These are phyloP conservation scores for Fagus crenata DNA, from an alignment of 306 rosid genomes.

Conservation along the genomic window DNA sequence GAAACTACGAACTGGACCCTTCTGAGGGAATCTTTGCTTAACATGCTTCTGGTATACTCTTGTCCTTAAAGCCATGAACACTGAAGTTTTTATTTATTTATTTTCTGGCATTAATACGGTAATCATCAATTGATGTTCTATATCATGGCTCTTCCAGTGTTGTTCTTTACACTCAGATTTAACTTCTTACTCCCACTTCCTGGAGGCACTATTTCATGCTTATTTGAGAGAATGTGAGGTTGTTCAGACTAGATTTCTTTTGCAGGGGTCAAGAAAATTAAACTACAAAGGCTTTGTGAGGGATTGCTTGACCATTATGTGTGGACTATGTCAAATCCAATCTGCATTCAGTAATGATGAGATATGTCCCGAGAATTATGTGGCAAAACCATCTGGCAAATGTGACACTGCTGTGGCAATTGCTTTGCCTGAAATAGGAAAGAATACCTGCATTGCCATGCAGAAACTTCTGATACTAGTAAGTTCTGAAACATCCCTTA, in stretches of 20 bases:
- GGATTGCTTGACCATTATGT: slow-evolving; percentile 57
- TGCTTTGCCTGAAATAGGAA: slow-evolving; percentile 61
- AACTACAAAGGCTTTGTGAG: slow-evolving; percentile 70
- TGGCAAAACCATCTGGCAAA: slow-evolving; percentile 34
- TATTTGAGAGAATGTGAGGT: slow-evolving; percentile 20
- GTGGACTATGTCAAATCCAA: slow-evolving; percentile 55
- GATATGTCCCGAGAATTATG: slow-evolving; percentile 34
- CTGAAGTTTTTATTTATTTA: slow-evolving; percentile 18
- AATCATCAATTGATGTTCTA: background rate
- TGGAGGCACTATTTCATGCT: slow-evolving; percentile 5
- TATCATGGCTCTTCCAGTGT: slow-evolving; percentile 8
- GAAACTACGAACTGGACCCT: slow-evolving; percentile 64
- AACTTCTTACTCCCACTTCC: slow-evolving; percentile 16
- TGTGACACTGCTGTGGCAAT: slow-evolving; percentile 43
- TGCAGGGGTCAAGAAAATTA: slow-evolving; percentile 73
- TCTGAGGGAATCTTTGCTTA: slow-evolving; percentile 80
- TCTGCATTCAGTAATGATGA: slow-evolving; percentile 38
- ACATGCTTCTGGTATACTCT: slow-evolving; percentile 60
- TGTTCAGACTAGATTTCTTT: slow-evolving; percentile 30
- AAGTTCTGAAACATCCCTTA: slow-evolving; percentile 23
- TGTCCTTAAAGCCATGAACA: slow-evolving; percentile 26
- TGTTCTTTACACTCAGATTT: background rate
- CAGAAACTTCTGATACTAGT: slow-evolving; percentile 69
- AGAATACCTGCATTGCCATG: slow-evolving; percentile 50
- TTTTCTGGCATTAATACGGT: slow-evolving; percentile 21